phyloP scores from a whole-genome alignment of 1,139 yeast genomes.

The Sugiyamaella novakii region DNA sequence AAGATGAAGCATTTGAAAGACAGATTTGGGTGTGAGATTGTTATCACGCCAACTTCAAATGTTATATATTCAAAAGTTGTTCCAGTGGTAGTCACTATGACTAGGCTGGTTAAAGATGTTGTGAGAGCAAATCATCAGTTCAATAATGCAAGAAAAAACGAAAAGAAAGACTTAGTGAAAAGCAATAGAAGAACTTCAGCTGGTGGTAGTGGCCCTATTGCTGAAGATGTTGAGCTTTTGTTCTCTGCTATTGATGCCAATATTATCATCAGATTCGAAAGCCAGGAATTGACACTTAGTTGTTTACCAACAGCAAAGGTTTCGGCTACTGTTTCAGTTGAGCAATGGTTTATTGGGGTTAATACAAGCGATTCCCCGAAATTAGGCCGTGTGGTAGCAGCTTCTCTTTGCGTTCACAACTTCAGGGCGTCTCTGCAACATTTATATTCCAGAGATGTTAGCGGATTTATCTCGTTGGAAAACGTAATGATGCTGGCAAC shows the following conservation, averaged over 20 bases:
- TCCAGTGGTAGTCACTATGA: conserved; percentile 68
- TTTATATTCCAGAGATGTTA: conserved; percentile 83
- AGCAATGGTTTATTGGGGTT: conserved; percentile 60
- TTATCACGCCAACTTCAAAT: conserved; percentile 75
- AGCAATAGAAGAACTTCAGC: conserved; percentile 3
- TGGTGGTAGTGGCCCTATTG: neutral
- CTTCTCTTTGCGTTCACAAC: conserved; percentile 52
- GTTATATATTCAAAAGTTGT: conserved; percentile 71
- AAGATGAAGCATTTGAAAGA: conserved; percentile 45
- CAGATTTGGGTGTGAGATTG: conserved; percentile 54
- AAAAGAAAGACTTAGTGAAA: conserved; percentile 4
- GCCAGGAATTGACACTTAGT: conserved; percentile 73
- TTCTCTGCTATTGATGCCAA: conserved; percentile 60
- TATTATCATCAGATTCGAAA: conserved; percentile 64
- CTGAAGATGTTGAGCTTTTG: conserved; percentile 23
- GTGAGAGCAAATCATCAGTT: conserved; percentile 22
- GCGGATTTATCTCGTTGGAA: conserved; percentile 71
- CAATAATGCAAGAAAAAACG: conserved; percentile 8
- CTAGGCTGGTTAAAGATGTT: conserved; percentile 18
- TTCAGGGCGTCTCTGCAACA: conserved; percentile 79
- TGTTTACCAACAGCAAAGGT: conserved; percentile 95
- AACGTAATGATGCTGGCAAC: conserved; percentile 48
- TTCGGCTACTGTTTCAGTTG: conserved; percentile 77
- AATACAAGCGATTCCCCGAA: conserved; percentile 52
- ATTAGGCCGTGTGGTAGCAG: conserved; percentile 47